Base-by-base conservation (phyloP, 108 stramenopile species). In the Discostella stelligeroides region DNA sequence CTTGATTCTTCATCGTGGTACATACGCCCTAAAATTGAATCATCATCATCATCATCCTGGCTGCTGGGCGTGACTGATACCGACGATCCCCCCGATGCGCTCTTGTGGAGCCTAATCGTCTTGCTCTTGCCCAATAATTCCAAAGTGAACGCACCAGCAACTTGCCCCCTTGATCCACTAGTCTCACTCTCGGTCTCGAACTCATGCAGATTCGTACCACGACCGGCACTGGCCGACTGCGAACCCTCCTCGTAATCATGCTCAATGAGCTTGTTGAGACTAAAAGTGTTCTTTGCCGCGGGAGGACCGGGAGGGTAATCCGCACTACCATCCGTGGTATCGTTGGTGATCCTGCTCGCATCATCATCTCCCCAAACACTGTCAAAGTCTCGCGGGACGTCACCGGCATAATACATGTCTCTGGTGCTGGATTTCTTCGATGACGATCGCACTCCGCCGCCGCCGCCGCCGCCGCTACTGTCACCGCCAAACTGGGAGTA, bases 301-400 rank as follows among this genome's bases (percentile, higher is more conserved):
- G 49, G 21, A 18, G 49, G 41, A 23, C 59, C 38, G 15, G 15
- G 45, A 20, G 29, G 41, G 5, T 30, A 2, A 20, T 20, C 40
- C 20, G 17, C 25, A 8, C 41, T 12, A 15, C 55, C 48, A 38
- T 49, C 63, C 15, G 41, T 65, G 30, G 48, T 60, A 27, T 50
- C 50, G 17, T 40, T 42, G 10, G 23, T 57, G 21, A n/a, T n/a
- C n/a, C n/a, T n/a, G n/a, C n/a, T n/a, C n/a, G n/a, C n/a, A n/a
- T n/a, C n/a, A n/a, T 73, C 72, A 38, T 70, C 75, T 34, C 50
- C 64, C 75, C 75, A 76, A 18, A 76, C 63, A 49, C 68, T 70
- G 30, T 76, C 75, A 50, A 76, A 76, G 56, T 76, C 75, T 27
- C 75, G 34, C 1, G 67, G 45, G 1, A 57, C 23, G 7, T 76